Evolutionary conservation across 805 yeast genomes (phyloP).

Genomic region (Metschnikowia lachancei): DNA sequence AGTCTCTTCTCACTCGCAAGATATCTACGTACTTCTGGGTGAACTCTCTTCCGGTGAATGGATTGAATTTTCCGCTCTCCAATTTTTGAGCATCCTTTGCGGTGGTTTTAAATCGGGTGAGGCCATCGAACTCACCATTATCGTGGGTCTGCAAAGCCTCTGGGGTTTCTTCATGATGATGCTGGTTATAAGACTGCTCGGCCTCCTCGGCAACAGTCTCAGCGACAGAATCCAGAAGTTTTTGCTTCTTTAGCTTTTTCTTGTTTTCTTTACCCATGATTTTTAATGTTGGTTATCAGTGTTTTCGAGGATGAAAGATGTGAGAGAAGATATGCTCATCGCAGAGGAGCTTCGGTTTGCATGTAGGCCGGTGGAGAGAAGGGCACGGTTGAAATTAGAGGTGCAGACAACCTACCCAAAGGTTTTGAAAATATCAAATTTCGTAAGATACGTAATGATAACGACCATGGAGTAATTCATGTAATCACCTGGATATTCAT

Average conservation of each 20-base stretch:
- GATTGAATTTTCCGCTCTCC: constrained; percentile 62
- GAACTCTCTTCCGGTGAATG: constrained; percentile 71
- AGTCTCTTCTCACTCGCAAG: constrained; percentile 71
- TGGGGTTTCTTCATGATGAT: constrained; percentile 43
- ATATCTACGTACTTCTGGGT: constrained; percentile 72
- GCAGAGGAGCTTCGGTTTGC: background rate
- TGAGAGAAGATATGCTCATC: constrained; percentile 9
- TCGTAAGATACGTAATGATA: too few relatives aligned
- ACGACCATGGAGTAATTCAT: too few relatives aligned
- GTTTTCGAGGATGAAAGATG: background rate
- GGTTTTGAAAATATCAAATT: too few relatives aligned
- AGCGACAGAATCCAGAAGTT: constrained; percentile 52
- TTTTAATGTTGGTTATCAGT: too few relatives aligned
- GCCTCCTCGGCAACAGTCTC: constrained; percentile 68
- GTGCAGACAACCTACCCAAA: background rate
- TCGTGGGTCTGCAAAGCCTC: constrained; percentile 53
- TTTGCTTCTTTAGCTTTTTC: constrained; percentile 36
- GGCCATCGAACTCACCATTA: constrained; percentile 58
- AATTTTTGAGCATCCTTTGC: constrained; percentile 57
- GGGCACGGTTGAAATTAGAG: background rate
- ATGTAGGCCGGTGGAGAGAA: background rate
- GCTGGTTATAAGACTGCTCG: constrained; percentile 49
- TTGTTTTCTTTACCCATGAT: constrained; percentile 18
- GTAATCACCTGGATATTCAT: too few relatives aligned
- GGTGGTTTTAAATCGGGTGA: constrained; percentile 62